phyloP scores from a whole-genome alignment of 306 rosid species.

The Pterocarpus santalinus region DNA sequence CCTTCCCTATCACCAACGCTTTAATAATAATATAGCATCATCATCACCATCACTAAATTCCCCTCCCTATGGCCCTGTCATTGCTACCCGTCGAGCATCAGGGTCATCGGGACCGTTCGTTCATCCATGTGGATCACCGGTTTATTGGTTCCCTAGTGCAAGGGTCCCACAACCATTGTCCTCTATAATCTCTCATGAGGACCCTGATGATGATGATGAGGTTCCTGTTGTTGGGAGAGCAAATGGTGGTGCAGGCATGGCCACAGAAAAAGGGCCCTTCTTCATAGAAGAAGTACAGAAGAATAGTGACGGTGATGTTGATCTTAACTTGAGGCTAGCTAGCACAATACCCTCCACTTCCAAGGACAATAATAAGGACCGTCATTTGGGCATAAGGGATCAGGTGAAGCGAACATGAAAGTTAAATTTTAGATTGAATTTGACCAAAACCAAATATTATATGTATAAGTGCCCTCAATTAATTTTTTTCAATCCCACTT shows the following conservation, averaged over 20 bases:
- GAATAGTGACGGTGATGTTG: not conserved
- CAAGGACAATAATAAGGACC: not conserved
- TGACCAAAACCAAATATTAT: too few species aligned
- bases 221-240: not conserved
- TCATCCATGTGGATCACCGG: not conserved
- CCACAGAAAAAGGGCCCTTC: not conserved
- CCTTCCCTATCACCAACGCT: not conserved
- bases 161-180: not conserved
- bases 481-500: too few species aligned
- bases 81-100: too few species aligned
- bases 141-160: not conserved
- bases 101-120: not conserved
- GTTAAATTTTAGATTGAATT: too few species aligned
- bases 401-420: too few species aligned
- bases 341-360: not conserved
- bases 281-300: not conserved
- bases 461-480: too few species aligned
- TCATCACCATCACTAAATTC: not conserved
- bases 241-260: not conserved
- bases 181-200: not conserved
- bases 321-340: not conserved
- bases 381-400: too few species aligned
- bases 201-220: not conserved
- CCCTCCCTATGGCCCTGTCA: not conserved
- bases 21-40: too few species aligned